Evolutionary conservation across 805 yeast species (phyloP), one percentile per base, ranked within the genome.

Genomic region (Clavispora asparagi): DNA sequence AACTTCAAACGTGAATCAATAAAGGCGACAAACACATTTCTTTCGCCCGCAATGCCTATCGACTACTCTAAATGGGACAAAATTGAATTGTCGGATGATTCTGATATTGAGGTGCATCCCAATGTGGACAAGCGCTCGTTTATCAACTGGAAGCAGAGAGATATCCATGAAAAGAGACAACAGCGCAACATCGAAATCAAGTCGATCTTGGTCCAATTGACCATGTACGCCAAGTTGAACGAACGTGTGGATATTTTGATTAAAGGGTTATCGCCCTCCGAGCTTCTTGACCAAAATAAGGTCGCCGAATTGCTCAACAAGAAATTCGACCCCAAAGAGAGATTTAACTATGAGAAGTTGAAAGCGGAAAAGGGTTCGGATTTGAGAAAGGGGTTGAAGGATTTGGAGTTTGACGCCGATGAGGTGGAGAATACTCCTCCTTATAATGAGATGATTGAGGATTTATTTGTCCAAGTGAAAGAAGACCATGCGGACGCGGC

Each of bases 41-140:
- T 16, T 9, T 11, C 17, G 14, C 28, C 35, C 26, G 60, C 38
- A 25, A 87, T 87, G 95, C 82, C 87, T 29, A 82, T 94, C 54
- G 99, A 94, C 64, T 94, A 94, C 68, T 89, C 97, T 10, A 94
- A 92, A 63, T 94, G 99, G 98, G 99, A 94, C 67, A 88, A 89
- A 63, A 80, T 94, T 48, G 99, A 94, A 64, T 71, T 94, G 35
- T 88, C 97, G 17, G 99, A 94, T 63, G 99, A 94, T 65, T 89
- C 97, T 8, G 99, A 94, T 59, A 74, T 94, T 41, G 99, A 94
- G 60, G 98, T 92, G 13, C 99, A 94, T 63, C 99, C 98, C 49
- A 94, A 94, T 61, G 99, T 94, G 29, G 99, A 94, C 65, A 94
- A 94, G 63, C 73, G 71, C 35, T 91, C 98, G 1, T 92, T 94